Evolutionary conservation across 2,329 filamentous ascomycete species (phyloP).

Genomic region (Cryphonectria naterciae): DNA sequence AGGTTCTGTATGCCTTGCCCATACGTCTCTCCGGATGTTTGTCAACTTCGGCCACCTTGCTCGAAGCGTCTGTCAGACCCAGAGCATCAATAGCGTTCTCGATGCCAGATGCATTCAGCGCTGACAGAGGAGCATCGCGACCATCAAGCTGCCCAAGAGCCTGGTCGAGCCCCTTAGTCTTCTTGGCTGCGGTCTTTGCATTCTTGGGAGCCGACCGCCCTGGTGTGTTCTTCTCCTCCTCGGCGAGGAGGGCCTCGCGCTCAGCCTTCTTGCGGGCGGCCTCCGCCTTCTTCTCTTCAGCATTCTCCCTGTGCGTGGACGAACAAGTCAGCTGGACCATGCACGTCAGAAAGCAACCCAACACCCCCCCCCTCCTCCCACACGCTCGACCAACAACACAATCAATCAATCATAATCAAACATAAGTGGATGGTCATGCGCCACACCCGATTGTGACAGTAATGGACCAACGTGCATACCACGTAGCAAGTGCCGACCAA

Average conservation of each 20-base stretch:
- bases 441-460: not conserved
- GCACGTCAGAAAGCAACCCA: not conserved
- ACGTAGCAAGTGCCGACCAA: not conserved
- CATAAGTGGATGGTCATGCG: not conserved
- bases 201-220: slow-evolving; percentile 67
- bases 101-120: slow-evolving; percentile 84
- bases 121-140: slow-evolving; percentile 51
- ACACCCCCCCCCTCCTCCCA: not conserved
- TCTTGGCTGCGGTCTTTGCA: slow-evolving; percentile 69
- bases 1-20: slow-evolving; percentile 83
- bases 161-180: slow-evolving; percentile 72
- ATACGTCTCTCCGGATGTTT: slow-evolving; percentile 85
- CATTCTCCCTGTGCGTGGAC: slow-evolving; percentile 67
- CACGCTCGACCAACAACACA: not conserved
- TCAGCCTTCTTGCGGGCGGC: slow-evolving; percentile 89
- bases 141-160: slow-evolving; percentile 66
- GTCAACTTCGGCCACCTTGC: slow-evolving; percentile 70
- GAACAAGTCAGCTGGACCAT: not conserved
- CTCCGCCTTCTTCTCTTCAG: slow-evolving; percentile 82
- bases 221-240: slow-evolving; percentile 73
- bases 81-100: slow-evolving; percentile 92
- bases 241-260: slow-evolving; percentile 78
- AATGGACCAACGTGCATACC: not conserved
- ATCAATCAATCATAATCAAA: too few species aligned
- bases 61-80: slow-evolving; percentile 59